These are phyloP conservation scores for Penicillium thymicola DNA, from an alignment of 2,329 filamentous ascomycete genomes.

Conservation along the genomic window DNA sequence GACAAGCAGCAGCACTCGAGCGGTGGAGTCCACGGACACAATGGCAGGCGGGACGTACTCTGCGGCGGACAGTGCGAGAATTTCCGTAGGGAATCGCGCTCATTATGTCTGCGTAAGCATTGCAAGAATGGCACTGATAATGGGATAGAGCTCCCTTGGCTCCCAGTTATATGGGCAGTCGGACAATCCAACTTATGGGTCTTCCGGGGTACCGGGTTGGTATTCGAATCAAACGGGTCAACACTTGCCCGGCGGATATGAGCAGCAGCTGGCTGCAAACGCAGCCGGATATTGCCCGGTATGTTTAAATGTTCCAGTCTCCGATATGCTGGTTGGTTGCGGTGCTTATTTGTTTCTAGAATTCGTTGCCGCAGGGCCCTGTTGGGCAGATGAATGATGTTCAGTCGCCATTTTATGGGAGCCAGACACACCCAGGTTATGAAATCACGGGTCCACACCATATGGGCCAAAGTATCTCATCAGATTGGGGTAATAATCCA, in stretches of 20 bases:
- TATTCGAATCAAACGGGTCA: slow-evolving; percentile 17
- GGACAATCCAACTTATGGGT: slow-evolving; percentile 13
- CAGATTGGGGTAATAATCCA: neutral
- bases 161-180: slow-evolving; percentile 16
- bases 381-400: neutral
- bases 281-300: slow-evolving; percentile 5
- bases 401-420: neutral
- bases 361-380: neutral
- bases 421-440: slow-evolving; percentile 1
- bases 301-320: neutral
- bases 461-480: neutral
- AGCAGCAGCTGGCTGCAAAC: neutral
- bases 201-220: slow-evolving; percentile 15
- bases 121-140: slow-evolving; percentile 26
- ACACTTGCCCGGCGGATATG: slow-evolving; percentile 4
- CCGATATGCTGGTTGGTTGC: neutral
- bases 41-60: slow-evolving; percentile 15
- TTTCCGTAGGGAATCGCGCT: slow-evolving; percentile 28
- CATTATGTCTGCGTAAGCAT: slow-evolving; percentile 19
- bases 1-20: slow-evolving; percentile 20
- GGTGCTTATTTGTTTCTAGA: slow-evolving; percentile 1
- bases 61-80: slow-evolving; percentile 18
- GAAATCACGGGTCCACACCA: neutral
- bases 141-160: slow-evolving; percentile 25
- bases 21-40: slow-evolving; percentile 7